Percentiles rank a stretch among this genome's conserved stretches.
These are phyloP conservation scores for Petunia secreta DNA, from an alignment of 257 asterid genomes.

Conservation along the genomic window DNA sequence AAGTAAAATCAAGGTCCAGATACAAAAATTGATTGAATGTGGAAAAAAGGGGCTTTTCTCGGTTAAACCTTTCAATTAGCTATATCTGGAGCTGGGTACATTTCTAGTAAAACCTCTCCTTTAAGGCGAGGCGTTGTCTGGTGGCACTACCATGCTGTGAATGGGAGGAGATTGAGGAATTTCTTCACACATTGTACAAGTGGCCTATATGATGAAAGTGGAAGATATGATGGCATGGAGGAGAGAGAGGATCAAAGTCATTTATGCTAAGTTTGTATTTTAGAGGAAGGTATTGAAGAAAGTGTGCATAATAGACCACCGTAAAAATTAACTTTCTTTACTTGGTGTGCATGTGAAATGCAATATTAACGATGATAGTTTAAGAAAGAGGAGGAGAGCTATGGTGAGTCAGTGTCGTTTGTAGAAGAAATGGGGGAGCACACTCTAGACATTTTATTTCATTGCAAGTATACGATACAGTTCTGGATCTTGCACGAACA, in stretches of 20 bases:
- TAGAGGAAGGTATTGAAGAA: neutral
- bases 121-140: neutral
- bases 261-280: neutral
- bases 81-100: neutral
- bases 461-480: neutral
- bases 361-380: neutral
- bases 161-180: slow-evolving; percentile 14
- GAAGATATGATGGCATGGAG: slow-evolving; percentile 17
- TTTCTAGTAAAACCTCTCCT: slow-evolving; percentile 4
- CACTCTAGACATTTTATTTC: neutral
- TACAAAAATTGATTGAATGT: neutral
- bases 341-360: slow-evolving; percentile 1
- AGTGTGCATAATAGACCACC: neutral
- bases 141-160: neutral
- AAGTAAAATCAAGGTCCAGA: neutral
- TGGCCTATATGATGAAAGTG: slow-evolving; percentile 5
- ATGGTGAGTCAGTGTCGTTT: neutral
- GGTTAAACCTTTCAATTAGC: neutral
- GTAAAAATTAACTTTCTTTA: neutral
- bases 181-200: neutral
- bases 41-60: neutral
- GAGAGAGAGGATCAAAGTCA: neutral
- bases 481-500: slow-evolving; percentile 3
- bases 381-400: slow-evolving; percentile 18
- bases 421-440: neutral